Base-by-base conservation (phyloP, 2,329 filamentous ascomycete genomes). In the Passalora sequoiae region DNA sequence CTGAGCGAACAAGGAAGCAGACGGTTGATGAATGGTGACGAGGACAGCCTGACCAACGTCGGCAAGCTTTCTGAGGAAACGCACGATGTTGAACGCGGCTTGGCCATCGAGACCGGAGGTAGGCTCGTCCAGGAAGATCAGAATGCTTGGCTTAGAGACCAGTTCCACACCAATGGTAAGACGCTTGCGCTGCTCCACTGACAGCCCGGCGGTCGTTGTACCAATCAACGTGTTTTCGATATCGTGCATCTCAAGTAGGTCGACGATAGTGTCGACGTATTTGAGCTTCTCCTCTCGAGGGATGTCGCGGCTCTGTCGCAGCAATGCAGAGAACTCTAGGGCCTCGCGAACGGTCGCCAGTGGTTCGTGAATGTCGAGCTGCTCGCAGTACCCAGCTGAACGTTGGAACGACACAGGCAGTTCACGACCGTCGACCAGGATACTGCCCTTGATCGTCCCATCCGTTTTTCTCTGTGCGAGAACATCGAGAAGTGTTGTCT, bases 21-120 rank as follows among this genome's bases (percentile, higher is more conserved):
- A 83, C 0, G 83, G 83, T 60, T 86, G 51, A 53, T 86, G 82
- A 29, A 86, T 85, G 0, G 82, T 86, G 47, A 80, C 79, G 1
- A 86, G 66, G 1, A 86, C 76, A 4, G 82, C 80, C 54, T 86
- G 82, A 0, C 82, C 82, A 2, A 73, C 74, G 37, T 78, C 75
- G 6, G 81, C 80, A 0, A 86, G 70, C 59, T 83, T 84, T 8
- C 79, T 70, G 13, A 86, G 60, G 63, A 85, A 84, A 0, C 79
- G 75, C 4, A 84, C 72, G 0, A 76, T 82, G 49, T 79, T 78
- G 58, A 72, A 82, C 0, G 84, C 83, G 4, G 82, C 81, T 42
- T 83, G 76, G 2, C 80, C 81, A 52, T 88, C 84, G 0, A 88
- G 69, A 42, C 61, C 61, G 12, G 54, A 58, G 0, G 71, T 73